Evolutionary conservation across 352 stramenopile genomes (phyloP).

Genomic region (Phytophthora melonis): DNA sequence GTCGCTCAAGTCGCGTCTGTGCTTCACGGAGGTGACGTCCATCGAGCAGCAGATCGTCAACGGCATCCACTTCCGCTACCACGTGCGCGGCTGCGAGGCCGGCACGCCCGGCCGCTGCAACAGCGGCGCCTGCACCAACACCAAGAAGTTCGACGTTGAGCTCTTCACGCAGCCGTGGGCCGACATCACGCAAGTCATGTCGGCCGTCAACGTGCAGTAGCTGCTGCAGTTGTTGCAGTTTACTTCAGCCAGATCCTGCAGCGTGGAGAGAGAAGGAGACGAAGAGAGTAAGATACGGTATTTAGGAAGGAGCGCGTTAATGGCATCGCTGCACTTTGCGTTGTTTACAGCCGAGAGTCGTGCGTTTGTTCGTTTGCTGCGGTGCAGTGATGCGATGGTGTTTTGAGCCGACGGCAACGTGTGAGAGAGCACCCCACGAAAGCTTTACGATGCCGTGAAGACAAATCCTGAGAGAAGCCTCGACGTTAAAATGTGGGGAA

Average conservation of each 20-base stretch:
- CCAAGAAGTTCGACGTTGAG: constrained; percentile 49
- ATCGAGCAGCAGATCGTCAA: constrained; percentile 73
- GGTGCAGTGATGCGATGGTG: neutral
- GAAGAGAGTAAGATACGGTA: constrained; percentile 18
- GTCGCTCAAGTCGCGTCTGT: constrained; percentile 37
- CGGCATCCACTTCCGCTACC: constrained; percentile 70
- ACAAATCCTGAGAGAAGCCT: constrained; percentile 29
- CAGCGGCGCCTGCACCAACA: constrained; percentile 21
- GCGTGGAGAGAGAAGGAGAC: constrained; percentile 8
- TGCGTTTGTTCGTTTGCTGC: constrained; percentile 1
- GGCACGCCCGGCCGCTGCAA: constrained; percentile 35
- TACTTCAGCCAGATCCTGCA: neutral
- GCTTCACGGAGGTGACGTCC: constrained; percentile 51
- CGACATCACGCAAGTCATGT: constrained; percentile 50
- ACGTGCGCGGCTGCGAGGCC: constrained; percentile 51
- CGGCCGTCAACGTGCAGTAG: constrained; percentile 41
- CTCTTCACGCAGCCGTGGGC: constrained; percentile 66
- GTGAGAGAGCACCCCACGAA: neutral
- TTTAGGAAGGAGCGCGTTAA: constrained; percentile 33
- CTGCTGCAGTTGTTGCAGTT: neutral
- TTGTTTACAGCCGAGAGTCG: neutral
- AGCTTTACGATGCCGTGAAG: constrained; percentile 27
- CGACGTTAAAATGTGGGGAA: constrained; percentile 10
- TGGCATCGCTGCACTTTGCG: constrained; percentile 15
- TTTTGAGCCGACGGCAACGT: neutral